These are phyloP conservation scores for Musa beccarii DNA, from an alignment of 176 grass and related monocot genomes.

Conservation along the genomic window DNA sequence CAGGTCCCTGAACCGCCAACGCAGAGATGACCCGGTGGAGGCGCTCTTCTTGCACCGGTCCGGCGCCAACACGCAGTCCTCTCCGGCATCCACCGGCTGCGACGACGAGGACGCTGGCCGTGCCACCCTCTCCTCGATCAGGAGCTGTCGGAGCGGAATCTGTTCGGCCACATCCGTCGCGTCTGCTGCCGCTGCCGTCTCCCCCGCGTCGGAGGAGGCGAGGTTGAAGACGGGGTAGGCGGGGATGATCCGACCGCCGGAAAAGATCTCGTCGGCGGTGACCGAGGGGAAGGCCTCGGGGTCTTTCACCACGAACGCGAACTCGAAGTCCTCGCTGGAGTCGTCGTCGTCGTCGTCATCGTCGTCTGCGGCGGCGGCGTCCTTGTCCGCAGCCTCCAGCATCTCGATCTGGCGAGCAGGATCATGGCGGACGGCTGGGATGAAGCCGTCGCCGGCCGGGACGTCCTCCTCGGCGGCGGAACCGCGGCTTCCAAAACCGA, in stretches of 20 bases:
- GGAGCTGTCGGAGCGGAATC: neutral
- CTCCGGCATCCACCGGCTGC: neutral
- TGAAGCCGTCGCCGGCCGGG: too few relatives aligned
- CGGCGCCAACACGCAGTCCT: neutral
- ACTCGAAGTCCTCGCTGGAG: conserved; percentile 7
- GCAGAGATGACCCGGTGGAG: conserved; percentile 8
- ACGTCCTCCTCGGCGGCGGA: too few relatives aligned
- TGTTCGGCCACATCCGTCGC: neutral
- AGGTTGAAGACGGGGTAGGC: neutral
- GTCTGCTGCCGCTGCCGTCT: neutral
- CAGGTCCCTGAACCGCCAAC: conserved; percentile 12
- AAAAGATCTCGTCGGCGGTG: conserved; percentile 14
- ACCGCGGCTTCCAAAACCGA: too few relatives aligned
- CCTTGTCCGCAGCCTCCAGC: neutral
- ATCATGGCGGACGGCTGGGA: too few relatives aligned
- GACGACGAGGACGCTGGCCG: neutral
- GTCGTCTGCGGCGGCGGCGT: neutral
- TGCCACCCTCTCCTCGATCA: neutral
- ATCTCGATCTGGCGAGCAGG: neutral
- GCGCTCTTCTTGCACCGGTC: conserved; percentile 8
- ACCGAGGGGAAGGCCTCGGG: neutral
- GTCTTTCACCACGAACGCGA: conserved; percentile 1
- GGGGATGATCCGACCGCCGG: neutral
- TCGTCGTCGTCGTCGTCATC: neutral
- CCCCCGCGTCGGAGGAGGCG: neutral